Base-by-base conservation (phyloP, 768 basidiomycete species). In the Russula lepida region DNA sequence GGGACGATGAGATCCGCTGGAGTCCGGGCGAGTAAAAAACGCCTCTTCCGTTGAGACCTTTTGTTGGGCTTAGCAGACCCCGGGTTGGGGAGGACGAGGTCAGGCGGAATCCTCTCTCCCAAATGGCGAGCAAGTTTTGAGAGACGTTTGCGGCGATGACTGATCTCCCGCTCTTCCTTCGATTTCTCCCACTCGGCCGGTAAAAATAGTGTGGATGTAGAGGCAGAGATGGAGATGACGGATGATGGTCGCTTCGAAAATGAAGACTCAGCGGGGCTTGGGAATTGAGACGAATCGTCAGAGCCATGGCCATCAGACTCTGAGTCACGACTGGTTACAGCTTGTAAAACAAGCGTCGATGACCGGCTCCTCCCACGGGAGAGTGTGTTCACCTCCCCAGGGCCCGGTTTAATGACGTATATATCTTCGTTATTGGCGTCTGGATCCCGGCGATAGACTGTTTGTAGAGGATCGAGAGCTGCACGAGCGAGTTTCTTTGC, bases 81-180 rank as follows among this genome's bases (percentile, higher is more conserved):
- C 13, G 17, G 25, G 6, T 30, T 59, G 25, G 64, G 56, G 1
- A 50, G 19, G 41, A 65, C 23, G 13, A 65, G 61, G 32, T 57
- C 48, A 3, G 48, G 48, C 12, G 64, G 64, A 13, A 65, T 54
- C 8, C 44, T 37, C 56, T 65, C 61, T 47, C 61, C 64, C 12
- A 65, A 28, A 37, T 43, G 21, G 17, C 62, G 64, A 41, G 54
- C 32, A 19, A 65, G 61, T 53, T 65, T 65, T n/a, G 64, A 37
- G 55, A 65, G 28, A 30, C 64, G 62, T 51, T 39, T 65, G 23
- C 64, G 64, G 30, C 60, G 62, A 39, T 23, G 28, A 17, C 32
- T 39, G 41, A 33, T n/a, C 52, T 54, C 61, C 15, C 23, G n/a
- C 48, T 54, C 56, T 33, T 50, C 53, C 32, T 39, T 61, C 50